These are phyloP conservation scores for Marvania coccoides DNA, from an alignment of 139 green algal species.

Conservation along the genomic window DNA sequence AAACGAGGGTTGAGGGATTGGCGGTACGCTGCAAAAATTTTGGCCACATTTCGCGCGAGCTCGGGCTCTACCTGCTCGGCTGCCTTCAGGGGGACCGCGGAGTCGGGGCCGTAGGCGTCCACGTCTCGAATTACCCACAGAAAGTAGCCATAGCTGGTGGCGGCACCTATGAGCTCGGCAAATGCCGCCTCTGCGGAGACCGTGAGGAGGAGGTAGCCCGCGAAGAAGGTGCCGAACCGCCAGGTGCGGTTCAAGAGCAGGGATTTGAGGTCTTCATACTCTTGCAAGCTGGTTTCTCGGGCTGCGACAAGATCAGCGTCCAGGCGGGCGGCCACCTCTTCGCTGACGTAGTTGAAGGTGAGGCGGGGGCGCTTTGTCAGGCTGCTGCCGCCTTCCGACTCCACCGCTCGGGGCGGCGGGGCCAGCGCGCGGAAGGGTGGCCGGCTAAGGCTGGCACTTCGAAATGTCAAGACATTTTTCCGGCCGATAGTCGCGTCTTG, in stretches of 20 bases:
- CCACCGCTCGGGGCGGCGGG: not conserved
- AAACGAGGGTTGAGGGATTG: conserved; percentile 46
- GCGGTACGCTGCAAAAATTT: conserved; percentile 35
- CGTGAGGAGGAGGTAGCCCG: conserved; percentile 50
- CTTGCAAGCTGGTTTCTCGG: conserved; percentile 15
- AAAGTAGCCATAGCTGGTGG: conserved; percentile 45
- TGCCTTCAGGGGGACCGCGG: conserved; percentile 32
- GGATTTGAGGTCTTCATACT: conserved; percentile 53
- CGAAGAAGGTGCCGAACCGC: conserved; percentile 46
- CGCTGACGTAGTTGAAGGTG: not conserved
- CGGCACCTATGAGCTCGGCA: conserved; percentile 40
- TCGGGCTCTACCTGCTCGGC: conserved; percentile 42
- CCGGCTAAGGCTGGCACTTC: too few relatives aligned
- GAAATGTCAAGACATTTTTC: too few relatives aligned
- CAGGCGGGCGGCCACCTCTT: not conserved
- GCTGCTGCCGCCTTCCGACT: conserved; percentile 4
- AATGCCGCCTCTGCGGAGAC: conserved; percentile 40
- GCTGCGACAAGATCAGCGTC: not conserved
- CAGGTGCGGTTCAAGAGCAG: conserved; percentile 45
- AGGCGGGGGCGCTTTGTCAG: not conserved
- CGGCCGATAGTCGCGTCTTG: too few relatives aligned
- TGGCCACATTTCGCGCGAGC: conserved; percentile 25
- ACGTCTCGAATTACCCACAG: conserved; percentile 46
- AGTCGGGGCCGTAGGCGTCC: conserved; percentile 32
- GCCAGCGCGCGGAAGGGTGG: too few relatives aligned